Base-by-base conservation (phyloP, 2,329 filamentous ascomycete species). In the Hypoxylon sp. region DNA sequence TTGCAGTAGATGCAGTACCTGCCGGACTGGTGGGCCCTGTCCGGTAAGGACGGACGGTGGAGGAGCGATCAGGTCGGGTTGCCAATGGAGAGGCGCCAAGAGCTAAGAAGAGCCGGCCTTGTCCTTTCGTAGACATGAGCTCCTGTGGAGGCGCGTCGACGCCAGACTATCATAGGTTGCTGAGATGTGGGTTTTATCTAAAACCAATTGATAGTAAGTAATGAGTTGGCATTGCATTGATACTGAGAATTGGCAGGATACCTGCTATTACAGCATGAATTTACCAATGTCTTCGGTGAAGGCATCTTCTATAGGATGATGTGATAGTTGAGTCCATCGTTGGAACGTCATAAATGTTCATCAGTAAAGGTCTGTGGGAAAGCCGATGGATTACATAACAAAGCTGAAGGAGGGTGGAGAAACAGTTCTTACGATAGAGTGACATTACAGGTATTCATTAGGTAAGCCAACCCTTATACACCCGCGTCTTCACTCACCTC, bases 221-320 rank as follows among this genome's bases (percentile, higher is more conserved):
- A 54, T 63, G 60, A 63, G 56, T 49, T 63, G 56, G 52, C 57
- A 55, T 40, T 58, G 51, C 51, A 55, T 52, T 52, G 40, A 54
- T 58, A 58, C 23, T 35, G 24, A 42, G 38, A 54, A 29, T 18
- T 24, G 35, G 52, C 20, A 24, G 48, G n/a, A n/a, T 46, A 23
- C 41, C 49, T 48, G 47, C 27, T 52, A 55, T 63, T 57, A 63
- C 54, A 58, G 23, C 9, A 63, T 23, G 31, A 37, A 58, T 58
- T 63, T 60, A 45, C 50, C 50, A 63, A 63, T 55, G 45, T 6
- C 23, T 33, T 35, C 31, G 9, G 42, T n/a, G n/a, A n/a, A n/a
- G n/a, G n/a, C n/a, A n/a, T n/a, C n/a, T n/a, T n/a, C n/a, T n/a
- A n/a, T n/a, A n/a, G n/a, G n/a, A n/a, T n/a, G n/a, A n/a, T n/a